phyloP scores from a whole-genome alignment of 148 eudicot species.

The Persicaria maculosa region DNA sequence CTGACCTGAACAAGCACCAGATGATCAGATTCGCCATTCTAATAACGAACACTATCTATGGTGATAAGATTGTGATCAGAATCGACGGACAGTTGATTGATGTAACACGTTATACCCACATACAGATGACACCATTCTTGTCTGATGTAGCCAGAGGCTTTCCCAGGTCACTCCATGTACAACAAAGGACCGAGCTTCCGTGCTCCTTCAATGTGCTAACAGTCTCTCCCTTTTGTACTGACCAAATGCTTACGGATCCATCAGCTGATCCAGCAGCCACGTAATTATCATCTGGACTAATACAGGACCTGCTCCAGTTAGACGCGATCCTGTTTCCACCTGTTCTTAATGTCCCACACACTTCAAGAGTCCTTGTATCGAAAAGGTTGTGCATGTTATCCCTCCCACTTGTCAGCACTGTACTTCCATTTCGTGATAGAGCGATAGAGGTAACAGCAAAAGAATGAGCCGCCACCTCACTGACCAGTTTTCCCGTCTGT shows the following conservation, averaged over 20 bases:
- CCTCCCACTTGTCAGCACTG: constrained; percentile 78
- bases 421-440: constrained; percentile 64
- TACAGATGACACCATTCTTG: constrained; percentile 68
- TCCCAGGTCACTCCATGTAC: constrained; percentile 86
- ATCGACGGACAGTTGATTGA: not conserved
- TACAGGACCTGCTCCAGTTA: constrained; percentile 93
- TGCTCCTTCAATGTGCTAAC: constrained; percentile 83
- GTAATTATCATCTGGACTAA: constrained; percentile 80
- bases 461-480: constrained; percentile 93
- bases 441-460: constrained; percentile 68
- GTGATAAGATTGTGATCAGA: not conserved
- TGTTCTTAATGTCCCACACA: constrained; percentile 62
- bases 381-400: constrained; percentile 87
- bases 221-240: constrained; percentile 48
- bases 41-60: not conserved
- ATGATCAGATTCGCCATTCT: not conserved
- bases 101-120: constrained; percentile 47
- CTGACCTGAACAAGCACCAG: not conserved
- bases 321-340: constrained; percentile 72
- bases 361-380: constrained; percentile 70
- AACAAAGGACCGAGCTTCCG: constrained; percentile 56
- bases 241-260: constrained; percentile 86
- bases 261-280: constrained; percentile 96
- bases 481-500: constrained; percentile 67
- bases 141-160: constrained; percentile 80